Evolutionary conservation across 1,284 basidiomycete species (phyloP).

Genomic region (Ceratobasidium sp.): DNA sequence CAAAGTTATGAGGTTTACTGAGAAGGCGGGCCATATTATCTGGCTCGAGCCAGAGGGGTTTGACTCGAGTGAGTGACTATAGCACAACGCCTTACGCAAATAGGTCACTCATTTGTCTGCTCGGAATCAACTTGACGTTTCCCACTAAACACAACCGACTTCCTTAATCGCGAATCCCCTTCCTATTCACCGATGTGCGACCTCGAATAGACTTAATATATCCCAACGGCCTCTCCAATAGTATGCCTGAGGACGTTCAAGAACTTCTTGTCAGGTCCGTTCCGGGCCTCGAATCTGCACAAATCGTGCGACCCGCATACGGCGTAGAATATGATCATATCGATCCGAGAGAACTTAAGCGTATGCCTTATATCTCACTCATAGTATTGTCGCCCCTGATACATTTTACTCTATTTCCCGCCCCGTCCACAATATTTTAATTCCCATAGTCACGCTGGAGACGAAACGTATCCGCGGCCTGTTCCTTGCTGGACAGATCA

Average conservation of each 20-base stretch:
- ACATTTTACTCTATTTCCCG: slow-evolving; percentile 5
- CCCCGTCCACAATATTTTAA: not conserved
- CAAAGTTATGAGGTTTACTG: slow-evolving; percentile 83
- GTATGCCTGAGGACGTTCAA: slow-evolving; percentile 87
- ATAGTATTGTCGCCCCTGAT: not conserved
- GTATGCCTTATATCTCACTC: slow-evolving; percentile 60
- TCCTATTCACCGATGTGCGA: not conserved
- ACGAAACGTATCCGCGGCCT: slow-evolving; percentile 88
- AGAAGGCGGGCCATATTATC: slow-evolving; percentile 79
- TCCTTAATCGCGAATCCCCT: no score
- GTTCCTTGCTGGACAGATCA: slow-evolving; percentile 90
- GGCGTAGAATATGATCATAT: slow-evolving; percentile 94
- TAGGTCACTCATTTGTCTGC: no score
- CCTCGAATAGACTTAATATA: slow-evolving; percentile 78
- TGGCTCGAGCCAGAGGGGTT: slow-evolving; percentile 95
- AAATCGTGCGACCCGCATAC: slow-evolving; percentile 87
- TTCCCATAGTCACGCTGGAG: slow-evolving; percentile 77
- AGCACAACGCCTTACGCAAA: not conserved
- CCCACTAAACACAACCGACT: no score
- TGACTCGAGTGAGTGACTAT: slow-evolving; percentile 73
- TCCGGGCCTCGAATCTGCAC: slow-evolving; percentile 84
- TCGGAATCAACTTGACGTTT: no score
- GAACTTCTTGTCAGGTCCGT: slow-evolving; percentile 84
- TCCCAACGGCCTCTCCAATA: slow-evolving; percentile 90
- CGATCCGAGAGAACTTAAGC: slow-evolving; percentile 82